Evolutionary conservation across 371 early-diverging fungal species (phyloP).

Genomic region (Coemansia sp.): DNA sequence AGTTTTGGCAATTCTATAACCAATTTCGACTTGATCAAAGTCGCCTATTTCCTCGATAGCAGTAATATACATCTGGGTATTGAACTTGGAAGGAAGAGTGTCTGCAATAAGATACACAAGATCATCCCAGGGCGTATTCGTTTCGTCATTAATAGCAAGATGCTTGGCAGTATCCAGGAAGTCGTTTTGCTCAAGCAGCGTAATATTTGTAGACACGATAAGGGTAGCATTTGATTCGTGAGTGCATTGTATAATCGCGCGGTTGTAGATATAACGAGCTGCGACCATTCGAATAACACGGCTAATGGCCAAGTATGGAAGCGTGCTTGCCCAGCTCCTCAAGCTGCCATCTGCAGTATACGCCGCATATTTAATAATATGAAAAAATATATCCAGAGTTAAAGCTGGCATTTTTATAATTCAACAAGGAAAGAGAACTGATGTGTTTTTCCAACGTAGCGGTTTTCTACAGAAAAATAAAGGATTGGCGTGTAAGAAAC

Average conservation of each 20-base stretch:
- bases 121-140: not conserved
- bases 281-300: not conserved
- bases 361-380: not conserved
- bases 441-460: no score
- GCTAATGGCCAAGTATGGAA: not conserved
- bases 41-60: not conserved
- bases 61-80: not conserved
- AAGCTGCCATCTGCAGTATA: not conserved
- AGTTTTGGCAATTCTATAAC: not conserved
- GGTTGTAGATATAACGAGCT: not conserved
- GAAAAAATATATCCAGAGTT: not conserved
- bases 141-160: not conserved
- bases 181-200: not conserved
- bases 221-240: not conserved
- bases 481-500: no score
- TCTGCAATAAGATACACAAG: not conserved
- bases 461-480: no score
- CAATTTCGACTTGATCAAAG: not conserved
- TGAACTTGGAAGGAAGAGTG: not conserved
- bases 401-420: not conserved
- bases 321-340: not conserved
- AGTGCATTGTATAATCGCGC: not conserved
- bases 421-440: no score
- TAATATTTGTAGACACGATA: not conserved
- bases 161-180: not conserved